Base-by-base conservation (phyloP, 805 yeast genomes). In the Teunomyces gatunensis region DNA sequence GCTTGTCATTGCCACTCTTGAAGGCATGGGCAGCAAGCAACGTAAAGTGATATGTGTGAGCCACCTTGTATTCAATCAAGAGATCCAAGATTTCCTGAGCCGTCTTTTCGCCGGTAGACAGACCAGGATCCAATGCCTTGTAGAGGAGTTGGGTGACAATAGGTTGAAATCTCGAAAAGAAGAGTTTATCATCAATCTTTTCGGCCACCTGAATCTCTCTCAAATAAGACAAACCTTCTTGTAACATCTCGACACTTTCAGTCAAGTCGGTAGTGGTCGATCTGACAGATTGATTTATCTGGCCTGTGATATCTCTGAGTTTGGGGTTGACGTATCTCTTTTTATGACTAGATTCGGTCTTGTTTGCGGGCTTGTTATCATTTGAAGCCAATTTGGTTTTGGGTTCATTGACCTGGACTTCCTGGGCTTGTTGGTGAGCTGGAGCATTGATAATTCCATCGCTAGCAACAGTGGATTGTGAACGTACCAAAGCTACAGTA, bases 201-300 rank as follows among this genome's bases (percentile, higher is more conserved):
- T 71, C 77, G 0, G 59, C 56, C 5, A 37, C 55, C 52, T 71
- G 74, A 46, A 71, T 59, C 41, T 70, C 72, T 33, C 74, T 55
- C 48, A 73, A 57, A 52, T 68, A 73, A 23, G 65, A 49, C 27
- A 71, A 54, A 2, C 76, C 77, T 52, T 73, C 77, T 39, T 70
- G 73, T 44, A 70, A 63, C 41, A 73, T 71, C 28, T 66, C 72
- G 21, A 63, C 47, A 13, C 67, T 54, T 44, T 71, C 77, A 9
- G 52, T 28, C 25, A 68, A 50, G 32, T 59, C 62, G 9, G 40
- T 34, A 12, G 47, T 42, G 5, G 54, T 20, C 6, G 57, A 47
- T 13, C 55, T 50, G 27, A 67, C 61, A 1, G 71, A 58, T 4
- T 50, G 47, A 7, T 50, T 46, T 39, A 73, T 60, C 51, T 71